These are phyloP conservation scores for Penicillium sp. DNA, from an alignment of 2,329 filamentous ascomycete genomes.

Conservation along the genomic window DNA sequence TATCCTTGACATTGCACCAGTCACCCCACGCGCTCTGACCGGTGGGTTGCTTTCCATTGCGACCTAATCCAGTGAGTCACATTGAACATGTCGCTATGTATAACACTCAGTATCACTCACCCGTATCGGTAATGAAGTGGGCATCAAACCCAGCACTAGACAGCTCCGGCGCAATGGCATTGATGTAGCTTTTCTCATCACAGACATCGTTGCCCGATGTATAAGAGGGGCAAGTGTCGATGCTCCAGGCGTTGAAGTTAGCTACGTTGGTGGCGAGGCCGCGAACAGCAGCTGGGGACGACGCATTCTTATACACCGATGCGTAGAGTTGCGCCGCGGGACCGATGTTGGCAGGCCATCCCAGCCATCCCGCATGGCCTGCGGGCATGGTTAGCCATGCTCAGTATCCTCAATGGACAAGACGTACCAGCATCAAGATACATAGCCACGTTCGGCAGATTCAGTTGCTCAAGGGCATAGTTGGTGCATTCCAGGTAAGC, in stretches of 20 bases:
- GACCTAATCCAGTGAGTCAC: too few species aligned
- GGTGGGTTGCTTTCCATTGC: conserved; percentile 55
- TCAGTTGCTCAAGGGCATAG: conserved; percentile 50
- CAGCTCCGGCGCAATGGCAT: conserved; percentile 45
- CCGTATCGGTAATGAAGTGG: conserved; percentile 50
- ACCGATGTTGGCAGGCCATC: conserved; percentile 52
- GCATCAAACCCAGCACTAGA: conserved; percentile 45
- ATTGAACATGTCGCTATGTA: too few species aligned
- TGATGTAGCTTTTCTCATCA: conserved; percentile 48
- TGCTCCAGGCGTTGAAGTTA: conserved; percentile 51
- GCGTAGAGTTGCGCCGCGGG: conserved; percentile 45
- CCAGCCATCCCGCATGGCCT: conserved; percentile 55
- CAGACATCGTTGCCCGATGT: conserved; percentile 44
- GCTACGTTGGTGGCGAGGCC: conserved; percentile 51
- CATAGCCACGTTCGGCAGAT: conserved; percentile 55
- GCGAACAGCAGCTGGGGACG: conserved; percentile 41
- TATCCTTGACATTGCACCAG: conserved; percentile 59
- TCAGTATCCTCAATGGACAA: too few species aligned
- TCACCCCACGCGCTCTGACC: conserved; percentile 51
- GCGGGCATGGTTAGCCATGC: background rate
- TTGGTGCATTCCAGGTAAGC: conserved; percentile 50
- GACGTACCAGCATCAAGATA: conserved; percentile 56
- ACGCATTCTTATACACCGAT: conserved; percentile 42
- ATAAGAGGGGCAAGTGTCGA: conserved; percentile 39
- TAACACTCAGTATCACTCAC: conserved; percentile 31